A percentile compares a stretch with the other conserved stretches of the same genome.
phyloP scores from a whole-genome alignment of 352 stramenopile genomes.

The Pythium sp. region DNA sequence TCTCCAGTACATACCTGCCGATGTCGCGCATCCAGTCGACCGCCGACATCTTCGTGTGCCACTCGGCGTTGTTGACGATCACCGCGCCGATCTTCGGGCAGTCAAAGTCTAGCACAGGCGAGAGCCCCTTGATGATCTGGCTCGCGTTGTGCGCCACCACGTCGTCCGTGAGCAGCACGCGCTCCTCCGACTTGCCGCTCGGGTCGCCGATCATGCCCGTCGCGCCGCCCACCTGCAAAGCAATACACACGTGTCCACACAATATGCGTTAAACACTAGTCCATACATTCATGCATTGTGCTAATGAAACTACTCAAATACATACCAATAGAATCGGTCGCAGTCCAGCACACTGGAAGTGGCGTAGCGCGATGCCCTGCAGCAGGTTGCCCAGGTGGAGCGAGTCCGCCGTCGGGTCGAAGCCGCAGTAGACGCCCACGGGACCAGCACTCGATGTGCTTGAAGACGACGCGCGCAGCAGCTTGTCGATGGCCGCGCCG shows the following conservation, averaged over 20 bases:
- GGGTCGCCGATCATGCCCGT: constrained; percentile 97
- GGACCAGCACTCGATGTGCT: constrained; percentile 8
- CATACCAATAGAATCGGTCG: constrained; percentile 88
- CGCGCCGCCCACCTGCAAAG: constrained; percentile 59
- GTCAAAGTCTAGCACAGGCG: constrained; percentile 94
- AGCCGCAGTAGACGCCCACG: constrained; percentile 83
- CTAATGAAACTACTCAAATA: not conserved
- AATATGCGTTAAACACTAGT: not conserved
- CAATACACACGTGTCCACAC: not conserved
- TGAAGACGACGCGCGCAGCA: constrained; percentile 23
- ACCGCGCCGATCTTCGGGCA: constrained; percentile 86
- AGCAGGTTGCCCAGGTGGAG: constrained; percentile 91
- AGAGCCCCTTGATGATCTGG: constrained; percentile 90
- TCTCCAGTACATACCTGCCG: constrained; percentile 52
- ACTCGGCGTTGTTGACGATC: constrained; percentile 99
- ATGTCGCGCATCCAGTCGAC: constrained; percentile 98
- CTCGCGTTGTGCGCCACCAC: constrained; percentile 89
- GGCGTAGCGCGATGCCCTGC: constrained; percentile 80
- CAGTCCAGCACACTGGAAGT: constrained; percentile 85
- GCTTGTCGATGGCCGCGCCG: constrained; percentile 46
- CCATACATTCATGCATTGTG: not conserved
- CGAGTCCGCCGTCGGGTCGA: constrained; percentile 91
- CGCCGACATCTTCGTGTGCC: constrained; percentile 93
- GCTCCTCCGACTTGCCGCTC: constrained; percentile 97
- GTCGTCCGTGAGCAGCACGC: constrained; percentile 93